phyloP scores from a whole-genome alignment of 768 basidiomycete species.

The Pleurotus eryngii region DNA sequence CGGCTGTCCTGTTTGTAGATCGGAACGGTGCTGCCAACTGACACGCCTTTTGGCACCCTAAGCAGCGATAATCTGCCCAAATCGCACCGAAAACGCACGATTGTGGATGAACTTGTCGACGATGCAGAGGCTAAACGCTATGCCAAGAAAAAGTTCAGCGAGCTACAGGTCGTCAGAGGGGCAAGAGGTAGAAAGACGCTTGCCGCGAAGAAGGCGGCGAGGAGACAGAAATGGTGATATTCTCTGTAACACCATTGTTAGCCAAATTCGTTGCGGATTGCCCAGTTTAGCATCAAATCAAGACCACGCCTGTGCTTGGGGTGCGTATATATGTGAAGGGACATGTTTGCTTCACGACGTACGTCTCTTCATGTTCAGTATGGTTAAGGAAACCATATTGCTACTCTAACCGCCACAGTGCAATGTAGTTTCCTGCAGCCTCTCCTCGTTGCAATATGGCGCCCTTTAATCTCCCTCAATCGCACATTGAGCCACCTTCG shows the following conservation, averaged over 20 bases:
- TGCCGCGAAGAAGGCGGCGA: slow-evolving; percentile 57
- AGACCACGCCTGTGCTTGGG: neutral
- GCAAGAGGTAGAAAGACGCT: slow-evolving; percentile 70
- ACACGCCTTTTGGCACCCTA: slow-evolving; percentile 68
- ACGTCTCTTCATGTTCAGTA: no score
- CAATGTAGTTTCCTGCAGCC: no score
- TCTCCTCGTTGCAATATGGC: no score
- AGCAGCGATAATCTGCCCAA: slow-evolving; percentile 70
- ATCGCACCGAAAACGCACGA: slow-evolving; percentile 69
- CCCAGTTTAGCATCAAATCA: neutral
- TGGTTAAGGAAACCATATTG: no score
- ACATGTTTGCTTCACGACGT: no score
- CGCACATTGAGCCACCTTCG: no score
- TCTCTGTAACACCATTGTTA: neutral
- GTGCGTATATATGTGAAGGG: neutral
- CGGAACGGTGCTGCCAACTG: slow-evolving; percentile 71
- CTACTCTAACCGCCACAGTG: no score
- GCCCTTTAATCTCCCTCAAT: no score
- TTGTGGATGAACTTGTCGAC: slow-evolving; percentile 87
- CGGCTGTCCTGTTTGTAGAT: slow-evolving; percentile 44
- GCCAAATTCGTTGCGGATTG: neutral
- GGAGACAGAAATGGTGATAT: slow-evolving; percentile 67
- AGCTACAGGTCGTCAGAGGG: slow-evolving; percentile 64
- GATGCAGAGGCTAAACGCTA: slow-evolving; percentile 84
- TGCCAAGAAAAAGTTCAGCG: slow-evolving; percentile 89